These are phyloP conservation scores for Inonotus hispidus DNA, from an alignment of 1,284 basidiomycete species.

Conservation along the genomic window DNA sequence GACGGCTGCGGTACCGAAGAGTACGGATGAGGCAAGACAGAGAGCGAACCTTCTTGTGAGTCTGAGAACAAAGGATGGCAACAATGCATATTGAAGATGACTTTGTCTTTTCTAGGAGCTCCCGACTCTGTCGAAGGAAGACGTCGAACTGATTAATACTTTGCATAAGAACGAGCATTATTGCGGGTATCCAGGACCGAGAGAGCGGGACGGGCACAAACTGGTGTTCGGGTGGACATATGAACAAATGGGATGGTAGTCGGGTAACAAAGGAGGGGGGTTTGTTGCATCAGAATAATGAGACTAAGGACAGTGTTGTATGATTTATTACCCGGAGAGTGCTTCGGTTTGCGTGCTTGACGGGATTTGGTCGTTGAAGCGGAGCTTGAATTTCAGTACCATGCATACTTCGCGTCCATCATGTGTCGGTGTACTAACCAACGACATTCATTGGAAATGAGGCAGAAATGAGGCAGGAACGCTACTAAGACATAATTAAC, in stretches of 20 bases:
- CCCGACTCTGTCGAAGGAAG: constrained; percentile 18
- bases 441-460: constrained; percentile 3
- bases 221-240: constrained; percentile 22
- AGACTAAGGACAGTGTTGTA: neutral
- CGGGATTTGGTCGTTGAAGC: neutral
- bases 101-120: constrained; percentile 10
- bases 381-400: neutral
- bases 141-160: constrained; percentile 16
- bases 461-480: constrained; percentile 21
- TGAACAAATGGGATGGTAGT: constrained; percentile 22
- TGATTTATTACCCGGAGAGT: neutral
- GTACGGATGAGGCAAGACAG: constrained; percentile 21
- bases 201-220: constrained; percentile 14
- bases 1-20: constrained; percentile 22
- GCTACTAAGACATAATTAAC: neutral
- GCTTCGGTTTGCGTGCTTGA: neutral
- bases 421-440: neutral
- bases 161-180: constrained; percentile 20
- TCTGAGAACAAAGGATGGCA: neutral
- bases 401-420: neutral
- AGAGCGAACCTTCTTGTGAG: constrained; percentile 20
- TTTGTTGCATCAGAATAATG: neutral
- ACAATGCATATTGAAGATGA: neutral
- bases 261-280: neutral
- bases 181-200: constrained; percentile 14